Evolutionary conservation across 2,329 filamentous ascomycete genomes (phyloP).

Genomic region (Claviceps capensis): DNA sequence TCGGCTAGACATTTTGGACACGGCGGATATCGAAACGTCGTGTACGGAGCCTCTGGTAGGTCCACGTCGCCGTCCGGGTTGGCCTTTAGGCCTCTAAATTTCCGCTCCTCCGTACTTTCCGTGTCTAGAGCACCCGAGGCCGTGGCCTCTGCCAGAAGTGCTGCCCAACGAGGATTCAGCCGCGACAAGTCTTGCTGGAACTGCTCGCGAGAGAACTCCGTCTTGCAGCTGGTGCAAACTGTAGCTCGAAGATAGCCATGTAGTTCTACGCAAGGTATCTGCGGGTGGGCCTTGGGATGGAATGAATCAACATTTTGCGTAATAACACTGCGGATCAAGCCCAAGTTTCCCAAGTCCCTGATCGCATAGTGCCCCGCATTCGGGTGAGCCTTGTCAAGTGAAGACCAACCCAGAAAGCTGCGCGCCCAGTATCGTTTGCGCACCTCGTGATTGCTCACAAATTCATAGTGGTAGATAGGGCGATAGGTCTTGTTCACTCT

Average conservation of each 20-base stretch:
- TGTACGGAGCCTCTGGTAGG: constrained; percentile 73
- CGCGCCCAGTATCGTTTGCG: constrained; percentile 92
- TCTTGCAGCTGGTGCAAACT: constrained; percentile 66
- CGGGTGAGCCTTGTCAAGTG: constrained; percentile 61
- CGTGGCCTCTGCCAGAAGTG: constrained; percentile 59
- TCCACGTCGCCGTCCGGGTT: constrained; percentile 96
- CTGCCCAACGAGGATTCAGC: constrained; percentile 78
- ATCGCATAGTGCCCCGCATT: constrained; percentile 73
- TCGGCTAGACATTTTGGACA: constrained; percentile 65
- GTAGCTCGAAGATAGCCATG: constrained; percentile 80
- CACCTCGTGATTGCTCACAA: constrained; percentile 65
- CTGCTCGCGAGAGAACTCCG: constrained; percentile 52
- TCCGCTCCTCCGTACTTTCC: constrained; percentile 58
- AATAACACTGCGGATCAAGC: constrained; percentile 62
- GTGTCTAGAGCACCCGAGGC: constrained; percentile 63
- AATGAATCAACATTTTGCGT: constrained; percentile 98
- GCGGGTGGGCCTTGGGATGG: constrained; percentile 63
- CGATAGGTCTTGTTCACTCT: constrained; percentile 79
- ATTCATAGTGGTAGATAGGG: constrained; percentile 90
- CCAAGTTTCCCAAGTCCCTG: constrained; percentile 54
- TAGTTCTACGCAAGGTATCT: constrained; percentile 64
- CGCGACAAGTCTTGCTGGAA: constrained; percentile 66
- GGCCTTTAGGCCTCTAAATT: constrained; percentile 56
- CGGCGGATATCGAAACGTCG: constrained; percentile 78
- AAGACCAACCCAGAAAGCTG: constrained; percentile 87